Base-by-base conservation (phyloP, 208 protist genomes). In the Crithidia acanthocephali region DNA sequence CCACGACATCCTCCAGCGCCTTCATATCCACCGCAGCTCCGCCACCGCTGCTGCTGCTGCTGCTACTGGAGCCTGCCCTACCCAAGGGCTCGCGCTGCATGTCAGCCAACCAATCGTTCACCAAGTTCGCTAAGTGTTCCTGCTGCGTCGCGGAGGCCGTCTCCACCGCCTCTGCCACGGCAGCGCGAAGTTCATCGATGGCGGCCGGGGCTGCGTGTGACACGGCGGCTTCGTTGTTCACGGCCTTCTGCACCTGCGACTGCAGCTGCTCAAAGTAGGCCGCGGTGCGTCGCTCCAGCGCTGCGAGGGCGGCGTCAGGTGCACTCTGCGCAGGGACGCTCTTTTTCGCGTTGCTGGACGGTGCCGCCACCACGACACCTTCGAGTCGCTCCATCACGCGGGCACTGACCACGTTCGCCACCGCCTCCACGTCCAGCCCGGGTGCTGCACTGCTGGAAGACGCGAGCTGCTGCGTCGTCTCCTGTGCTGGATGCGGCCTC, bases 81-180 rank as follows among this genome's bases (percentile, higher is more conserved):
- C 10, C 47, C 9, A 27, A 6, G 2, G 47, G 20, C 32, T 28
- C 44, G 47, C 30, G 35, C 37, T 50, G 47, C 51, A 77, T 57
- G 7, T 68, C 66, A 0, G 65, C 48, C 11, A 92, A 23, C 48
- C 81, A 47, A 18, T 86, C 83, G 23, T 73, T 64, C 25, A 93
- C 35, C 2, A 82, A 51, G 30, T 56, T 68, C 32, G 58, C 47
- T 42, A 94, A 44, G n/a, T 68, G 64, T 60, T 88, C 84, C 55
- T 89, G 84, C 58, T 94, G 86, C 37, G 75, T 40, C 15, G 63
- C 69, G 22, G 81, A 73, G 6, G 84, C 73, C 56, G 80, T 74
- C 57, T 88, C 76, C 33, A 92, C 80, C 15, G 84, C 83, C 42
- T 76, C 72, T 45, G 83, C 66, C 23, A 91, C 61, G 44, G 70